Base-by-base conservation (phyloP, 2,329 filamentous ascomycete species). In the Pseudocercospora macadamiae region DNA sequence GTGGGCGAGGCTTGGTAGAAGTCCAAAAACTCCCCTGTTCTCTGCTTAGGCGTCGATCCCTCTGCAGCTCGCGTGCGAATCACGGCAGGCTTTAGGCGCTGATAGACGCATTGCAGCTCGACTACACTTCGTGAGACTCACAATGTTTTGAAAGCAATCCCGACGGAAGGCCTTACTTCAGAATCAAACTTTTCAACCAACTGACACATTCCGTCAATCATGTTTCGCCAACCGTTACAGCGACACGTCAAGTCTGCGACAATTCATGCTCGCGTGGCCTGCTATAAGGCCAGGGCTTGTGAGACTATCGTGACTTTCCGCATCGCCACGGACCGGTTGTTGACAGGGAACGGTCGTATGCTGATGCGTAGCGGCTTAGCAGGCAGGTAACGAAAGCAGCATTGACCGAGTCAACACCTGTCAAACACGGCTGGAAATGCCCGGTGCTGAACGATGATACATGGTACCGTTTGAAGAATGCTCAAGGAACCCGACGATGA, bases 331-430 rank as follows among this genome's bases (percentile, higher is more conserved):
- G 37, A 42, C 34, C 19, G 19, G 30, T 44, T 53, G 34, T 23
- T 53, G 34, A 44, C 34, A 53, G 51, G 51, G 19, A 53, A 53
- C 32, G 32, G 19, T 23, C 21, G 30, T n/a, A n/a, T n/a, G n/a
- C n/a, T n/a, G n/a, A n/a, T n/a, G n/a, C n/a, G n/a, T n/a, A n/a
- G n/a, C n/a, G n/a, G n/a, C n/a, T n/a, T n/a, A n/a, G n/a, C n/a
- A n/a, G n/a, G n/a, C n/a, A n/a, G n/a, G 16, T n/a, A 16, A n/a
- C 9, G 21, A 39, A n/a, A n/a, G n/a, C 16, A 10, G n/a, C 44
- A 3, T 4, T 19, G 36, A 39, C 8, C 16, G n/a, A 37, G 19
- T 14, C n/a, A 37, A 18, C 9, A 37, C 5, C 19, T 8, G 34
- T 37, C 34, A 2, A 37, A 8, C 34, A 14, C 34, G 34, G 34